Base-by-base conservation (phyloP, 176 grass and related monocot species). In the Alopecurus myosuroides region DNA sequence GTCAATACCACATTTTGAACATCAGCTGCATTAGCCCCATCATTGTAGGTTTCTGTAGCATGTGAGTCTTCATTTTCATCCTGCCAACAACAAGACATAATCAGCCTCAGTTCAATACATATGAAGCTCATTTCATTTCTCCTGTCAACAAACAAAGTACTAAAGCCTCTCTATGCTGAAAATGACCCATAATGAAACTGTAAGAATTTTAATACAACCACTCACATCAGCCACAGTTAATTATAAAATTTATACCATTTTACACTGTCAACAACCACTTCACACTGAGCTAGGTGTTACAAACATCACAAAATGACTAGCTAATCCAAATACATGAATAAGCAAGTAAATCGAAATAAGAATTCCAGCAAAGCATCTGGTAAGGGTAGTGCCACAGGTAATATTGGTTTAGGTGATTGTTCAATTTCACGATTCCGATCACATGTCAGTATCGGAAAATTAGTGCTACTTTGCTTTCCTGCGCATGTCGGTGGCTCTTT, bases 1-100 rank as follows among this genome's bases (percentile, higher is more conserved):
- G 26, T n/a, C 60, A 28, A 13, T 92, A 92, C 83, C 87, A 86
- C 68, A 48, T 84, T 74, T n/a, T 86, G 51, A 48, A 30, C 80
- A 56, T 89, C 87, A 9, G 42, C 76, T 9, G 64, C 48, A 55
- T 45, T 65, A 41, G 87, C 74, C 31, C 84, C 84, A 71, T 89
- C 90, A 62, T 11, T 56, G 53, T 81, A 66, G 42, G 46, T 75
- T 83, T 89, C 90, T 3, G 84, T 76, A 56, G 57, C 83, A 35
- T 89, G 80, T 0, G 26, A 52, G 25, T 35, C 80, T 37, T 89
- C 90, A 12, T 75, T 73, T 41, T 84, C 90, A 40, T 86, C 87
- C 86, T 92, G 75, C 35, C 11, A 62, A 42, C 6, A 18, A 55
- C 42, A 3, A 80, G 65, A 69, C 9, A 70, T 46, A 75, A n/a